Evolutionary conservation across 1,284 basidiomycete genomes (phyloP).

Genomic region (Tylopilus orsonianus): DNA sequence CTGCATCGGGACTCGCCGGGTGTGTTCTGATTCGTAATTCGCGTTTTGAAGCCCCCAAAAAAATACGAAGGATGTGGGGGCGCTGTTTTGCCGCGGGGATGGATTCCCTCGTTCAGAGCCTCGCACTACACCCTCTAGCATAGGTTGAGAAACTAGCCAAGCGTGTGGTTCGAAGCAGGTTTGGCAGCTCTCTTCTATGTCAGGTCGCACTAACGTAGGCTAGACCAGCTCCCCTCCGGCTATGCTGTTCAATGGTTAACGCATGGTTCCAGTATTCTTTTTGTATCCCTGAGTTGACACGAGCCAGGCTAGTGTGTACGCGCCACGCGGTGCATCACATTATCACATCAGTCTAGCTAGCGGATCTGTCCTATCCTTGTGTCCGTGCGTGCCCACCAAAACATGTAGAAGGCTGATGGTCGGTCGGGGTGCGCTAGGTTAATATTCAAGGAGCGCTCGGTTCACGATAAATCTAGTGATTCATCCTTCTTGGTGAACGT

Average conservation of each 20-base stretch:
- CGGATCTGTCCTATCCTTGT: not conserved
- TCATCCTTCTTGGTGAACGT: not conserved
- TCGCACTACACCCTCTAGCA: not conserved
- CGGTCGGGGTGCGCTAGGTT: no score
- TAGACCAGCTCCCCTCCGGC: not conserved
- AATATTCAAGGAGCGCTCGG: not conserved
- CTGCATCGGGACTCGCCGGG: constrained; percentile 9
- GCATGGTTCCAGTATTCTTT: not conserved
- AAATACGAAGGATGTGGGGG: not conserved
- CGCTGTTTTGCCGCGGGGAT: constrained; percentile 9
- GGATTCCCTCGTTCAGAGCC: constrained; percentile 1
- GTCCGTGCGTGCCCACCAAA: not conserved
- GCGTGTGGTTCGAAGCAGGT: not conserved
- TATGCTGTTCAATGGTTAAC: not conserved
- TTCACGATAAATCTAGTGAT: constrained; percentile 6
- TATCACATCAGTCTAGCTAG: not conserved
- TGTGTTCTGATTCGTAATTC: constrained; percentile 6
- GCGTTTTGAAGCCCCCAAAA: not conserved
- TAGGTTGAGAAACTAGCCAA: not conserved
- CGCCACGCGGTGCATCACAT: no score
- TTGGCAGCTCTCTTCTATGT: not conserved
- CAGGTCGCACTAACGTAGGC: not conserved
- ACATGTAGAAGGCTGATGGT: no score
- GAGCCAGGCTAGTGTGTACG: not conserved
- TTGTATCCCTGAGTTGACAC: not conserved